Percentiles rank a stretch among this genome's conserved stretches.
Evolutionary conservation across 1,284 basidiomycete genomes (phyloP).

Genomic region (Moniliella sp.): DNA sequence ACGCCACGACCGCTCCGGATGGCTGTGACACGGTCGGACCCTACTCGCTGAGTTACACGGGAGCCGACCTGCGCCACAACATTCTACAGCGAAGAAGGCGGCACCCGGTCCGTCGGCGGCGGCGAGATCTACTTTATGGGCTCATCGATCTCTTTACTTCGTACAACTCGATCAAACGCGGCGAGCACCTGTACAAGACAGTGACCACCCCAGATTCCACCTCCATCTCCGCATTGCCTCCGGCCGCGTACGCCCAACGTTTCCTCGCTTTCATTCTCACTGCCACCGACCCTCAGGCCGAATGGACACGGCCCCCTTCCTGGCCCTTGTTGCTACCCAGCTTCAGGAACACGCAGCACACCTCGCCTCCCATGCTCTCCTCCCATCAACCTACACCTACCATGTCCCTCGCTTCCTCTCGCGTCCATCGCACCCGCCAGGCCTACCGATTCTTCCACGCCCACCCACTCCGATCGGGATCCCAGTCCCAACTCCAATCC

Average conservation of each 20-base stretch:
- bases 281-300: not conserved
- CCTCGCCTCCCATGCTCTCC: no score
- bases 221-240: slow-evolving; percentile 23
- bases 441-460: no score
- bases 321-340: no score
- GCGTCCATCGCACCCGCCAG: no score
- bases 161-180: slow-evolving; percentile 54
- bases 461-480: no score
- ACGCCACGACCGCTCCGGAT: no score
- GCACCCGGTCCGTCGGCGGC: slow-evolving; percentile 62
- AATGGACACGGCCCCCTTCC: not conserved
- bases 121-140: slow-evolving; percentile 63
- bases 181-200: slow-evolving; percentile 82
- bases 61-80: slow-evolving; percentile 51
- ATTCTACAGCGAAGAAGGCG: slow-evolving; percentile 93
- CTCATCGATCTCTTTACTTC: slow-evolving; percentile 45
- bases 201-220: slow-evolving; percentile 38
- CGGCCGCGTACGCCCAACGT: slow-evolving; percentile 21
- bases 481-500: no score
- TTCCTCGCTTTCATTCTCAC: slow-evolving; percentile 19
- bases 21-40: slow-evolving; percentile 60
- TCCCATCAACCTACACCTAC: no score
- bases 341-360: no score
- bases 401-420: no score
- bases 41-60: slow-evolving; percentile 41